phyloP scores from a whole-genome alignment of 2,329 filamentous ascomycete genomes.

The Fusarium transvaalense region DNA sequence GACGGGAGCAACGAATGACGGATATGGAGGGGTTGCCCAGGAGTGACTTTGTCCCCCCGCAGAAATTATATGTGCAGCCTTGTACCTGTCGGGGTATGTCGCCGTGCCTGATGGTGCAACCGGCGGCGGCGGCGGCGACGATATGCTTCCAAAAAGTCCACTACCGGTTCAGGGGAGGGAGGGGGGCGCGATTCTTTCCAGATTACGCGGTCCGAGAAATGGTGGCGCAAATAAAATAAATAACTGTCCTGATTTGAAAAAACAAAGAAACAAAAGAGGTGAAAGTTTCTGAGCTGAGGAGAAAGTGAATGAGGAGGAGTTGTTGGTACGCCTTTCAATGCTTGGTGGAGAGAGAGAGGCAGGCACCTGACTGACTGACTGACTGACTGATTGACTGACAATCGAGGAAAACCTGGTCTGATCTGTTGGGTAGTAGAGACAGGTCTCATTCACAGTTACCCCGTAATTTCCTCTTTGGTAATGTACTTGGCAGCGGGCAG shows the following conservation, averaged over 20 bases:
- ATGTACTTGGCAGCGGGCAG: constrained; percentile 5
- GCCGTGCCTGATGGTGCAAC: constrained; percentile 38
- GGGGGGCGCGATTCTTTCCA: background rate
- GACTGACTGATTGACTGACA: constrained; percentile 5
- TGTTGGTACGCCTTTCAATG: constrained; percentile 13
- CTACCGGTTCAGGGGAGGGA: constrained; percentile 6
- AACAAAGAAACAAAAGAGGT: background rate
- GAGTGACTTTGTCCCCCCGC: constrained; percentile 29
- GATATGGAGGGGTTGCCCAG: constrained; percentile 24
- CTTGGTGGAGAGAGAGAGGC: background rate
- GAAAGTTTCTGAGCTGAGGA: constrained; percentile 11
- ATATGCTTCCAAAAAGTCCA: constrained; percentile 14
- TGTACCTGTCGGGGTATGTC: constrained; percentile 33
- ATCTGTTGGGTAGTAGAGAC: background rate
- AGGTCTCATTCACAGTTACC: constrained; percentile 12
- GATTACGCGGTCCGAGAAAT: constrained; percentile 9
- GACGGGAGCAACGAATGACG: constrained; percentile 23
- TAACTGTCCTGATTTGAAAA: constrained; percentile 4
- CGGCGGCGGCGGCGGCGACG: constrained; percentile 17
- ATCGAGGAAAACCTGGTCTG: constrained; percentile 6
- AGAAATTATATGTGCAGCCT: constrained; percentile 15
- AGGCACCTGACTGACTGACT: constrained; percentile 28
- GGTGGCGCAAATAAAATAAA: constrained; percentile 10
- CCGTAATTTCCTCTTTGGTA: constrained; percentile 31
- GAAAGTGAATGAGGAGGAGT: background rate